Conservation (phyloP, 2,329 filamentous ascomycete genomes). For the Xylaria sp. region DNA sequence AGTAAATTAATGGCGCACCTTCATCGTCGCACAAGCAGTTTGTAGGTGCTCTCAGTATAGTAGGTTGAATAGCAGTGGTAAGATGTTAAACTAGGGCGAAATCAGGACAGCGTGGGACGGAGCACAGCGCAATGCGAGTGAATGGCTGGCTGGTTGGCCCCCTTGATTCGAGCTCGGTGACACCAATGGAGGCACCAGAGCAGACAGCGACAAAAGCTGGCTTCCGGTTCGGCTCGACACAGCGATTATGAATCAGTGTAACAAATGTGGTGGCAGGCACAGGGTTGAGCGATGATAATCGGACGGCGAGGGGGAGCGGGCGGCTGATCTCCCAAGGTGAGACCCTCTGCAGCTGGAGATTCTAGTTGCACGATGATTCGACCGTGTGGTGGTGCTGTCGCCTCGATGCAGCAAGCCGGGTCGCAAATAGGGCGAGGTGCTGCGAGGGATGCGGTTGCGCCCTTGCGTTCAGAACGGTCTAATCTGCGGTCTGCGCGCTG, state of each 20-base stretch:
- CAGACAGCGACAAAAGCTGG: slow-evolving; percentile 35
- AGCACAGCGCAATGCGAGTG: slow-evolving; percentile 40
- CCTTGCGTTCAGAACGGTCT: slow-evolving; percentile 24
- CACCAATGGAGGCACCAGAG: slow-evolving; percentile 44
- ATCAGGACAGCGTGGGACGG: slow-evolving; percentile 37
- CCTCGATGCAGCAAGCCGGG: slow-evolving; percentile 41
- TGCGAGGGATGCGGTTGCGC: slow-evolving; percentile 21
- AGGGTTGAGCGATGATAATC: slow-evolving; percentile 42
- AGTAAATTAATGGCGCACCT: slow-evolving; percentile 50
- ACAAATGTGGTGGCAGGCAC: slow-evolving; percentile 43
- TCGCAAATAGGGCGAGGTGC: slow-evolving; percentile 32
- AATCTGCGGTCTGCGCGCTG: slow-evolving; percentile 21
- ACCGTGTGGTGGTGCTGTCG: slow-evolving; percentile 35
- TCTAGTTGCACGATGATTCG: slow-evolving; percentile 37
- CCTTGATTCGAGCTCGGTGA: slow-evolving; percentile 45
- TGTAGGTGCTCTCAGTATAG: slow-evolving; percentile 43
- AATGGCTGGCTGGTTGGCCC: slow-evolving; percentile 40
- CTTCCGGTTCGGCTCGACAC: slow-evolving; percentile 46
- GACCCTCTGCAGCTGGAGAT: slow-evolving; percentile 44
- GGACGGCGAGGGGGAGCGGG: slow-evolving; percentile 41
- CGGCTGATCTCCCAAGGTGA: slow-evolving; percentile 44
- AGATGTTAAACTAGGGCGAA: slow-evolving; percentile 37
- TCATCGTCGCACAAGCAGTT: slow-evolving; percentile 50
- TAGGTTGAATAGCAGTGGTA: slow-evolving; percentile 38
- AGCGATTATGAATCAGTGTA: slow-evolving; percentile 49